Evolutionary conservation across 2,329 filamentous ascomycete genomes (phyloP).

Genomic region (Fusarium phyllophilum): DNA sequence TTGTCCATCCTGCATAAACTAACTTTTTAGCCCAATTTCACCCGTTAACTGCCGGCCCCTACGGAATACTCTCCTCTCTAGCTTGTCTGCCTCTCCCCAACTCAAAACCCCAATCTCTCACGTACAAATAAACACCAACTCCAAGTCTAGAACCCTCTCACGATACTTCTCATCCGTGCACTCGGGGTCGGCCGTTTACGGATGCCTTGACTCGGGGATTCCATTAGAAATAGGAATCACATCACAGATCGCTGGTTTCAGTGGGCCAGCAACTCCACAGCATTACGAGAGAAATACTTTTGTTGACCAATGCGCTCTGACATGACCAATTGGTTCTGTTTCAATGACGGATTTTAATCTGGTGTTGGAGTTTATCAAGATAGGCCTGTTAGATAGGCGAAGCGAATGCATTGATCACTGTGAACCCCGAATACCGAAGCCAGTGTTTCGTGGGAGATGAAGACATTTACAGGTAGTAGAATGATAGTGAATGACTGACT

Average conservation of each 20-base stretch:
- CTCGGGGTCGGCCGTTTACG: conserved; percentile 24
- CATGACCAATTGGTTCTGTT: conserved; percentile 31
- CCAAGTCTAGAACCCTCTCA: not conserved
- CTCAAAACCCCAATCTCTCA: not conserved
- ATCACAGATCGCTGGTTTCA: conserved; percentile 19
- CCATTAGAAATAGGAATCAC: conserved; percentile 28
- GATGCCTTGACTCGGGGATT: conserved; percentile 23
- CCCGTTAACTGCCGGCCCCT: conserved; percentile 5
- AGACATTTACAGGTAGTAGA: not conserved
- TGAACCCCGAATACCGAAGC: conserved; percentile 24
- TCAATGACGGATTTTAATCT: conserved; percentile 34
- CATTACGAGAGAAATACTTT: conserved; percentile 25
- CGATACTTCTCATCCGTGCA: not conserved
- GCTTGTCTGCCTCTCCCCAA: no score
- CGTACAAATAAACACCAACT: not conserved
- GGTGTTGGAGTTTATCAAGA: conserved; percentile 11
- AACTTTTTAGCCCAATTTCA: not conserved
- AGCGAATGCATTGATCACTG: conserved; percentile 16
- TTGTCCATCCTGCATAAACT: not conserved
- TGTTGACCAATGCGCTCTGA: conserved; percentile 2
- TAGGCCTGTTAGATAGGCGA: conserved; percentile 35
- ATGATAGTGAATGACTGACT: no score
- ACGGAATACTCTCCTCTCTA: not conserved
- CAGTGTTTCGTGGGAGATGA: not conserved
- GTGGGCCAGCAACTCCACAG: conserved; percentile 17